phyloP scores from a whole-genome alignment of 192 early-diverging fungal genomes.

The Backusella morwellensis region DNA sequence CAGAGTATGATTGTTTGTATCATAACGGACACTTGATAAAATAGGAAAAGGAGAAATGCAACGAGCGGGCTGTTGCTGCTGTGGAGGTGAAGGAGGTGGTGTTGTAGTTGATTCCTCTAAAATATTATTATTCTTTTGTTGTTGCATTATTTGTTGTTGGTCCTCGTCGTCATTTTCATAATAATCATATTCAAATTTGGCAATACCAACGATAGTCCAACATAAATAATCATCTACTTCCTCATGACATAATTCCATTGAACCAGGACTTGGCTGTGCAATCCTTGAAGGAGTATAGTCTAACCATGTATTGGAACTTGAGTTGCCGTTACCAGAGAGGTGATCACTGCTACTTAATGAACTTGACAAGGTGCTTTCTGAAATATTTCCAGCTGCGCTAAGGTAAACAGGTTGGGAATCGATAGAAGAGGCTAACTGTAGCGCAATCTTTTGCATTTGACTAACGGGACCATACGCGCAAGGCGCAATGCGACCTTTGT shows the following conservation, averaged over 20 bases:
- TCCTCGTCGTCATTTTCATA: constrained; percentile 6
- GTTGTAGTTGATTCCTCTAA: constrained; percentile 5
- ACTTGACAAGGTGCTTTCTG: constrained; percentile 8
- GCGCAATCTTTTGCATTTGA: constrained; percentile 85
- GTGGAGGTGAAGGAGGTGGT: constrained; percentile 35
- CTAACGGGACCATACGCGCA: constrained; percentile 72
- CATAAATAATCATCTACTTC: constrained; percentile 77
- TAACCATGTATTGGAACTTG: constrained; percentile 17
- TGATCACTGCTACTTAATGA: neutral
- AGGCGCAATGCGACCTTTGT: constrained; percentile 68
- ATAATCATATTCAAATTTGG: constrained; percentile 45
- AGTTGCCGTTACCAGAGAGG: neutral
- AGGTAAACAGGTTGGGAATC: constrained; percentile 24
- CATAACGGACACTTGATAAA: constrained; percentile 40
- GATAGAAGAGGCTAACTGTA: constrained; percentile 43
- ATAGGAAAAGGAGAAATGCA: constrained; percentile 33
- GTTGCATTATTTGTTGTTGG: neutral
- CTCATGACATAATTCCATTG: constrained; percentile 16
- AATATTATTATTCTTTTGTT: neutral
- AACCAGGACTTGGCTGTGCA: neutral
- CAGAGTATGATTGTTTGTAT: constrained; percentile 38
- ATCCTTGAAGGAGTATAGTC: constrained; percentile 20
- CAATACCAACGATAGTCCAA: constrained; percentile 84
- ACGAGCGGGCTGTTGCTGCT: neutral
- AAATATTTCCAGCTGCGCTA: constrained; percentile 29